phyloP scores from a whole-genome alignment of 352 stramenopile species.

The Pythium phragmitis region DNA sequence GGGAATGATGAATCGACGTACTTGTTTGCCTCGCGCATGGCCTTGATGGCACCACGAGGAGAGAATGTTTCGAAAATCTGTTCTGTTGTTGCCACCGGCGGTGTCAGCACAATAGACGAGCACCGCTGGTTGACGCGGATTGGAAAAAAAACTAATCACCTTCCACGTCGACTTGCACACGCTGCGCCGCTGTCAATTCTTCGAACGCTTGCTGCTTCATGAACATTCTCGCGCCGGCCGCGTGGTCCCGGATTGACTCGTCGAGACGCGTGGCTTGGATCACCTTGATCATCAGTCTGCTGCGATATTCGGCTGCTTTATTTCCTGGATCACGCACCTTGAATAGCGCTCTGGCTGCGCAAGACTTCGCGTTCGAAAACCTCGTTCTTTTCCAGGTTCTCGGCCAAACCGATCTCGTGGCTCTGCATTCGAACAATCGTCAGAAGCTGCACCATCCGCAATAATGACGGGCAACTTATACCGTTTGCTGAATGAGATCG shows the following conservation, averaged over 20 bases:
- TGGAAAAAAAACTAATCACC: constrained; percentile 24
- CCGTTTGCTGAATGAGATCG: constrained; percentile 67
- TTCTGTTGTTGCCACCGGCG: constrained; percentile 28
- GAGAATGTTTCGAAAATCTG: constrained; percentile 67
- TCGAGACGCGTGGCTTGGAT: constrained; percentile 48
- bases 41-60: constrained; percentile 38
- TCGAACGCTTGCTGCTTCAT: constrained; percentile 50
- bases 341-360: constrained; percentile 45
- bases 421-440: constrained; percentile 28
- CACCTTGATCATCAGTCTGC: neutral
- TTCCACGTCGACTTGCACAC: constrained; percentile 40
- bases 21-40: constrained; percentile 46
- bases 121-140: neutral
- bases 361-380: constrained; percentile 60
- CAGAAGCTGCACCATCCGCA: neutral
- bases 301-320: neutral
- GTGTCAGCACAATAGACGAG: neutral
- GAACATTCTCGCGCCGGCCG: constrained; percentile 48
- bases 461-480: constrained; percentile 20
- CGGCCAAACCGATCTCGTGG: constrained; percentile 68
- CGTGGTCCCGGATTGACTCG: constrained; percentile 66
- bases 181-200: constrained; percentile 34
- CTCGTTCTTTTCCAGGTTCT: constrained; percentile 80
- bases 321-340: constrained; percentile 32
- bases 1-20: constrained; percentile 15